Base-by-base conservation (phyloP, 164 flowering plant species). In the Platanus orientalis region DNA sequence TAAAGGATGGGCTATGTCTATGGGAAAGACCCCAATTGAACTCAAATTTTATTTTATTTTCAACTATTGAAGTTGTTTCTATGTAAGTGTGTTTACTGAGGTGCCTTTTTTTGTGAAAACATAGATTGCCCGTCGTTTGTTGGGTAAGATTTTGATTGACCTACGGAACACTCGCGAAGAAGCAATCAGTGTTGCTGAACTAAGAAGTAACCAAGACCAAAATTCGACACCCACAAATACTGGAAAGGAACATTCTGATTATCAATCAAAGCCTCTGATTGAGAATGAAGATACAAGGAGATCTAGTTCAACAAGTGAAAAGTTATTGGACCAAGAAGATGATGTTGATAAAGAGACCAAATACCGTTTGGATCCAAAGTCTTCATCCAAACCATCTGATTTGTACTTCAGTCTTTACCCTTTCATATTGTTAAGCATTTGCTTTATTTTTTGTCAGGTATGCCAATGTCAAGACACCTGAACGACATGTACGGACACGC, bases 311-410 rank as follows among this genome's bases (percentile, higher is more conserved):
- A 73, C 84, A 14, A 86, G 90, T 81, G 98, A 90, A 11, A 81
- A 66, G 67, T 81, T 96, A 28, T 69, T 85, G 69, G 97, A 91
- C 71, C 91, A 81, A 66, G 99, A 94, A 69, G 99, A 94, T 14
- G 97, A 94, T 52, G 99, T 91, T 71, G 97, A 88, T 73, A 92
- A 89, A 59, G 99, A 94, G 82, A 84, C 83, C 57, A 69, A 95
- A 83, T 95, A 95, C 66, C 96, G 99, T 45, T 69, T 95, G 72
- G 99, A 95, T 72, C 99, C 99, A 54, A 85, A 92, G 99, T 91
- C 50, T 70, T 26, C 57, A 44, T 60, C 12, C 44, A 12, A 50
- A 39, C 69, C 54, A 64, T 56, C 13, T 67, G 16, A 19, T 42
- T 64, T 24, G 7, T 54, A 63, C 44, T 34, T n/a, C n/a, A n/a